Base-by-base conservation (phyloP, 2,329 filamentous ascomycete species). In the Venturia aucupariae region DNA sequence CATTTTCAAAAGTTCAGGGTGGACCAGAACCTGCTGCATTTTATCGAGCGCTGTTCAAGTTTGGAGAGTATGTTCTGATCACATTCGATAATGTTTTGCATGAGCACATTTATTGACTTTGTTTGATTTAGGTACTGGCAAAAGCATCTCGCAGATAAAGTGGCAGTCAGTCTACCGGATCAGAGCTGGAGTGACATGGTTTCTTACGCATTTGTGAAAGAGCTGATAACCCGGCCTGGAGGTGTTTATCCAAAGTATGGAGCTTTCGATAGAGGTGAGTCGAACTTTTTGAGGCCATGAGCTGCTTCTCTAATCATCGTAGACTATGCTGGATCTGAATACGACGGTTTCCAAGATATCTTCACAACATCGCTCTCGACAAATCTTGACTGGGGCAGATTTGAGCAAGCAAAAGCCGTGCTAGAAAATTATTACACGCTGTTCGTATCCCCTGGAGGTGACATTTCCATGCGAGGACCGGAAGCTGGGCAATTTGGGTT, bases 381-480 rank as follows among this genome's bases (percentile, higher is more conserved):
- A 6, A 64, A 64, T 22, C 63, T 64, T 55, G 63, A 64, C 6
- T 51, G 39, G 38, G 63, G 63, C 41, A 60, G 63, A 19, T 64
- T 64, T 41, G 42, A 32, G 38, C 63, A 64, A 15, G 63, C 63
- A 27, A 61, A 60, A n/a, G 57, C 27, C 32, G 63, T 64, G 3
- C 35, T 64, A n/a, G 63, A 64, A 11, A 64, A 64, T n/a, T 64
- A 61, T 19, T 64, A 41, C 27, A 64, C 63, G 4, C 24, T 61
- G 11, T 64, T 64, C 35, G 63, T 64, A 22, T 64, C 63, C 13
- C 38, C 54, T 32, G 30, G 30, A 22, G 63, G 63, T 30, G 63
- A 64, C 42, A 64, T 64, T 13, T 41, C 63, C 22, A 64, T 64
- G 63, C 63, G 63, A 10, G 63, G 63, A 27, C 63, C 63, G 17